Evolutionary conservation across 2,329 filamentous ascomycete species (phyloP).

Genomic region (Ustilaginoidea virens): DNA sequence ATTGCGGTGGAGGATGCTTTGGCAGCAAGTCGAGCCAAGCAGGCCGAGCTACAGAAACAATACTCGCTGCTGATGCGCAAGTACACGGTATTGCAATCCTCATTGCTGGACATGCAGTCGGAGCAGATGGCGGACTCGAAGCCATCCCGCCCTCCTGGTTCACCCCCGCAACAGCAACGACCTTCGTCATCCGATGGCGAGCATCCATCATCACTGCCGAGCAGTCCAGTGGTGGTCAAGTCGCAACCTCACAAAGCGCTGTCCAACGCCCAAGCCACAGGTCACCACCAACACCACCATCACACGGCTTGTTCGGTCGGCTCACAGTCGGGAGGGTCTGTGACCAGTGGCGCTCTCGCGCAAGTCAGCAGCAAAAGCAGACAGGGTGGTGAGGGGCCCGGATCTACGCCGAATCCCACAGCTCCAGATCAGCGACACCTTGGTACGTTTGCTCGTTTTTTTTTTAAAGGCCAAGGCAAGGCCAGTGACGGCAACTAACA

Average conservation of each 20-base stretch:
- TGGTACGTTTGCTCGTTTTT: slow-evolving; percentile 20
- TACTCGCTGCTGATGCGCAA: slow-evolving; percentile 33
- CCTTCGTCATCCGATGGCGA: slow-evolving; percentile 15
- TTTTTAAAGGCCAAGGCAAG: too few relatives aligned
- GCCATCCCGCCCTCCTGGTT: neutral
- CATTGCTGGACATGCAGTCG: slow-evolving; percentile 30
- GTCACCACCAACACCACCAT: slow-evolving; percentile 28
- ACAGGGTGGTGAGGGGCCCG: slow-evolving; percentile 13
- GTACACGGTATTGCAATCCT: slow-evolving; percentile 35
- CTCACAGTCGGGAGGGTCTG: slow-evolving; percentile 15
- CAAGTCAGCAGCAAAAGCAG: too few relatives aligned
- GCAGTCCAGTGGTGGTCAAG: slow-evolving; percentile 22
- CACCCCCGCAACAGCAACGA: neutral
- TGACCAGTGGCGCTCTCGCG: too few relatives aligned
- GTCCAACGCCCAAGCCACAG: slow-evolving; percentile 28
- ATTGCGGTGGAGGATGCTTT: slow-evolving; percentile 28
- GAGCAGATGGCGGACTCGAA: slow-evolving; percentile 6
- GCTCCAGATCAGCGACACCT: slow-evolving; percentile 28
- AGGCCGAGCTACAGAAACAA: slow-evolving; percentile 37
- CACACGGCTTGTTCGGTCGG: too few relatives aligned
- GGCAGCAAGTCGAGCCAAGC: slow-evolving; percentile 35
- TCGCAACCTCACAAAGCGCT: slow-evolving; percentile 23
- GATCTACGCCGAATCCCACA: slow-evolving; percentile 12
- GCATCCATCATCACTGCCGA: slow-evolving; percentile 19
- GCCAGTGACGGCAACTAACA: slow-evolving; percentile 7